These are phyloP conservation scores for Venturia nashicola DNA, from an alignment of 2,329 filamentous ascomycete species.

Conservation along the genomic window DNA sequence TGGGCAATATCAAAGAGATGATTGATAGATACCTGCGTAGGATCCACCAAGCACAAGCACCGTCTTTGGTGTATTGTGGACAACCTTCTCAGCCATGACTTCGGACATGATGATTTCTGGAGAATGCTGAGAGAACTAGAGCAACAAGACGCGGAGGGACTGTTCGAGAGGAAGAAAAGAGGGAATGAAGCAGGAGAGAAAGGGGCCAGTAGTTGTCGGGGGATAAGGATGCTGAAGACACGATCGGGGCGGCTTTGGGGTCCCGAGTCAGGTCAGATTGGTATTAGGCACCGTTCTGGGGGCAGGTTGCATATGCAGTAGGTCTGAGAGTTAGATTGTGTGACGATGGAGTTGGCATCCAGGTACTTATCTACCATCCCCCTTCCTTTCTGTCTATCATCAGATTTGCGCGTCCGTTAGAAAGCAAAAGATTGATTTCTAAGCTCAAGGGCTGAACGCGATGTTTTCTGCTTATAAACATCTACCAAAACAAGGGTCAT, in stretches of 20 bases:
- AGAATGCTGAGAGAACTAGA: background rate
- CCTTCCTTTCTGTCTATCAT: background rate
- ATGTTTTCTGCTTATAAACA: conserved; percentile 3
- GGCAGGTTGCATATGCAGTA: background rate
- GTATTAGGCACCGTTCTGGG: background rate
- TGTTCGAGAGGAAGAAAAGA: background rate
- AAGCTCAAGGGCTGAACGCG: background rate
- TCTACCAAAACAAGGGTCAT: background rate
- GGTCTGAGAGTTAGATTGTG: background rate
- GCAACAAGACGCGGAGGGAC: background rate
- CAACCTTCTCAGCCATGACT: conserved; percentile 1
- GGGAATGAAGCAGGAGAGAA: background rate
- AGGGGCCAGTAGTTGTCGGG: background rate
- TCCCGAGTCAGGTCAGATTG: background rate
- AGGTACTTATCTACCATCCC: background rate
- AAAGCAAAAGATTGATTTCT: background rate
- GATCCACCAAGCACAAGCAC: conserved; percentile 11
- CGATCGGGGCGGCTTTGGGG: background rate
- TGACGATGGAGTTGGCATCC: background rate
- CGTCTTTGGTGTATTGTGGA: background rate
- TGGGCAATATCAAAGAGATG: background rate
- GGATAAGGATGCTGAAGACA: background rate
- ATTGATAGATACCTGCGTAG: conserved; percentile 3
- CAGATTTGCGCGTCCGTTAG: background rate
- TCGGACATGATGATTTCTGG: background rate